These are phyloP conservation scores for Glebionis coronaria DNA, from an alignment of 129 eudicot genomes.

Conservation along the genomic window DNA sequence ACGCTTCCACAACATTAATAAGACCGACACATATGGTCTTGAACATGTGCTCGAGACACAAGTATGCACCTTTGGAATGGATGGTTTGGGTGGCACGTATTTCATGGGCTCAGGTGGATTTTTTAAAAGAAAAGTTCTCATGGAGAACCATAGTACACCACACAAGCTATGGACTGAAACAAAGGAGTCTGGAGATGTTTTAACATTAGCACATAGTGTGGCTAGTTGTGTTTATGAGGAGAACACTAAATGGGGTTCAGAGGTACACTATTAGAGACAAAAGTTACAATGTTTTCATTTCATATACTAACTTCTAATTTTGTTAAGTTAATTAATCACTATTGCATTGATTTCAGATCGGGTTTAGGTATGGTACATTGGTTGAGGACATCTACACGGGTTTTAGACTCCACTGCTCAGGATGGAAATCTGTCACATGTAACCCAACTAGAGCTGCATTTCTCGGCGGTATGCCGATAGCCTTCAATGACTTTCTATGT, in stretches of 20 bases:
- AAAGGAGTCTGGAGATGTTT: slow-evolving; percentile 11
- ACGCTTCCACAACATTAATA: slow-evolving; percentile 49
- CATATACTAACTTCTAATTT: too few species aligned
- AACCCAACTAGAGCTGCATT: slow-evolving; percentile 47
- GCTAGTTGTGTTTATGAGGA: slow-evolving; percentile 42
- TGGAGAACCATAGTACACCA: slow-evolving; percentile 19
- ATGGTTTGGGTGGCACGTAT: slow-evolving; percentile 50
- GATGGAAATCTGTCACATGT: slow-evolving; percentile 45
- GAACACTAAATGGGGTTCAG: slow-evolving; percentile 39
- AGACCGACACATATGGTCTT: slow-evolving; percentile 44
- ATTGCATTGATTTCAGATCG: slow-evolving; percentile 36
- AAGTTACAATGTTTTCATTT: too few species aligned
- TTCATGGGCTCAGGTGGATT: slow-evolving; percentile 61
- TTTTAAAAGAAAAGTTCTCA: slow-evolving; percentile 46
- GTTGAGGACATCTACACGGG: slow-evolving; percentile 49
- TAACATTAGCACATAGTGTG: slow-evolving; percentile 23
- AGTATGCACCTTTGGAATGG: slow-evolving; percentile 42
- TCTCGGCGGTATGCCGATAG: slow-evolving; percentile 44
- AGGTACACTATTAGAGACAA: slow-evolving; percentile 20
- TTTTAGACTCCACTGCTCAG: slow-evolving; percentile 41
- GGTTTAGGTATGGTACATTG: slow-evolving; percentile 63
- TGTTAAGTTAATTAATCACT: neutral
- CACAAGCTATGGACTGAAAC: slow-evolving; percentile 28
- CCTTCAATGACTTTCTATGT: slow-evolving; percentile 36
- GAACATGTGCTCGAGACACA: slow-evolving; percentile 31